phyloP scores from a whole-genome alignment of 441 rosid genomes.

The Bocquillonia castaneifolia region DNA sequence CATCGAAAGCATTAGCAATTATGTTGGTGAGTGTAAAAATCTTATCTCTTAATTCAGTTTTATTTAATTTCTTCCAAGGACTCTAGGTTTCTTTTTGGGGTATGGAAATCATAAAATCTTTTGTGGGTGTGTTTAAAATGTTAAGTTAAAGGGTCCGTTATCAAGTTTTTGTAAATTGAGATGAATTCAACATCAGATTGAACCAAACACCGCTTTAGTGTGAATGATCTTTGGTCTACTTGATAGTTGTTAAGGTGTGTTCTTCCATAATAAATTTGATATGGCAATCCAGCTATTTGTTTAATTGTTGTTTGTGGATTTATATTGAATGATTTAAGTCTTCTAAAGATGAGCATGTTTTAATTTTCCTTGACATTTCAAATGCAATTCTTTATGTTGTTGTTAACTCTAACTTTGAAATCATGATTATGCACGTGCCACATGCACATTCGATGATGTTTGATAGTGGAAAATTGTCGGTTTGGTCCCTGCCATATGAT shows the following conservation, averaged over 20 bases:
- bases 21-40: slow-evolving; percentile 41
- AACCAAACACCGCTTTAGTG: too few relatives aligned
- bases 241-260: too few relatives aligned
- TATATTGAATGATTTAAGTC: not conserved
- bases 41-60: not conserved
- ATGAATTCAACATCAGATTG: too few relatives aligned
- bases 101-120: not conserved
- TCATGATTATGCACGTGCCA: not conserved
- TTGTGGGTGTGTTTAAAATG: not conserved
- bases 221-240: not conserved
- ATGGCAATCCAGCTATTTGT: not conserved
- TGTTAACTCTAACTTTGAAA: not conserved
- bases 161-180: too few relatives aligned
- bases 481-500: not conserved
- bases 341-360: not conserved
- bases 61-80: not conserved
- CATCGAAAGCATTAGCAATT: slow-evolving; percentile 39
- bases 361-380: not conserved
- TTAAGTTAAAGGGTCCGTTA: not conserved
- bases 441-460: not conserved
- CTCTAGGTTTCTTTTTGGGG: too few relatives aligned
- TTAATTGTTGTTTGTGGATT: not conserved
- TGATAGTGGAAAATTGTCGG: not conserved
- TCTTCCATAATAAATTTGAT: too few relatives aligned
- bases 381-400: not conserved